Evolutionary conservation across 1,284 basidiomycete genomes (phyloP).

Genomic region (Tilletia indica): DNA sequence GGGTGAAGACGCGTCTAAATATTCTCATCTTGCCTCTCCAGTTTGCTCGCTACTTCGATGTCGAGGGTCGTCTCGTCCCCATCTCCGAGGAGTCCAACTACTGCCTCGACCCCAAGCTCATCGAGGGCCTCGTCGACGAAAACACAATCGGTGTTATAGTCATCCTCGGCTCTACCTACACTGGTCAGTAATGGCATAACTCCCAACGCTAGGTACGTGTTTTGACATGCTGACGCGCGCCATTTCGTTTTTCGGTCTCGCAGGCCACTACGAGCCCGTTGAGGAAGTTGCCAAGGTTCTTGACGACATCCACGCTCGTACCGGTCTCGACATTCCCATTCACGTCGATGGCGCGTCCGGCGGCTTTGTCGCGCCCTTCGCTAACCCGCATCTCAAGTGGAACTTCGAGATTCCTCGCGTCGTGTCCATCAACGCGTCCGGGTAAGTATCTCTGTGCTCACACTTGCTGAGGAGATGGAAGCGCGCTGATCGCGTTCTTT

Average conservation of each 20-base stretch:
- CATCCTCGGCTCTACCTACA: conserved; percentile 28
- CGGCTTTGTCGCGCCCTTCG: conserved; percentile 68
- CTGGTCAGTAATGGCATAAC: too few species aligned
- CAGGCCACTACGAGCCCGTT: conserved; percentile 77
- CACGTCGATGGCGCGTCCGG: conserved; percentile 64
- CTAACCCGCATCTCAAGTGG: conserved; percentile 74
- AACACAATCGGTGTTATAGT: conserved; percentile 63
- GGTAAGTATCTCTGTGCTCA: conserved; percentile 4
- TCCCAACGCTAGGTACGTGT: too few species aligned
- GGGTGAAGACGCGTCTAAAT: too few species aligned
- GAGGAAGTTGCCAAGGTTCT: conserved; percentile 79
- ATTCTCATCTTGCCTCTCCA: too few species aligned
- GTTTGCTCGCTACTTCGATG: conserved; percentile 83
- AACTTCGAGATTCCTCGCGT: conserved; percentile 67
- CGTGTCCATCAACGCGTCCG: conserved; percentile 71
- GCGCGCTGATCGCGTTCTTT: neutral
- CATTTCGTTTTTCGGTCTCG: conserved; percentile 66
- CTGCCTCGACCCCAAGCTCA: conserved; percentile 76
- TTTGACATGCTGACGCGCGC: neutral
- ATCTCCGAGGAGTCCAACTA: conserved; percentile 59
- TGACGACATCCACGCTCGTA: conserved; percentile 79
- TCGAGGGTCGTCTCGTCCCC: conserved; percentile 62
- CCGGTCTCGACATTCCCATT: conserved; percentile 63
- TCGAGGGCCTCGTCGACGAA: conserved; percentile 84
- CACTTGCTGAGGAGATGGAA: neutral